Conservation (phyloP, 176 grass and related monocot species). For the Cenchrus americanus region DNA sequence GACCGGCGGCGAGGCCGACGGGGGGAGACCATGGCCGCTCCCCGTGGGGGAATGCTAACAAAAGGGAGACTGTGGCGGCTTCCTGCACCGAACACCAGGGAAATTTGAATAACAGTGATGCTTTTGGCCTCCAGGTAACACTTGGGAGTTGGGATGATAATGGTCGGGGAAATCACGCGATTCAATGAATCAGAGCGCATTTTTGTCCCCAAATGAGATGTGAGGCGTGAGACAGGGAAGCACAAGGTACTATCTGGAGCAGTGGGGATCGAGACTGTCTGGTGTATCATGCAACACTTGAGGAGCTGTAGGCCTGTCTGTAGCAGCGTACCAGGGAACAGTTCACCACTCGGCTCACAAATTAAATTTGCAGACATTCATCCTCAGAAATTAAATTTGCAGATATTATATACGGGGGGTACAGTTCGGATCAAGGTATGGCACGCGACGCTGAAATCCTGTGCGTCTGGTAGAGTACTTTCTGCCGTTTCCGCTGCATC, state of each 20-base stretch:
- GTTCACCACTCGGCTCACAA: not conserved
- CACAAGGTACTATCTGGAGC: not conserved
- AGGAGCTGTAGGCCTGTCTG: not conserved
- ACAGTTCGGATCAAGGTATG: not conserved
- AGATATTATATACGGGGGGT: not conserved
- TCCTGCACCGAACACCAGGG: conserved; percentile 7
- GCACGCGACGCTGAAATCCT: not conserved
- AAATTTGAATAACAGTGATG: conserved; percentile 33
- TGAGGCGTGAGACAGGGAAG: not conserved
- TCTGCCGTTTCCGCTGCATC: not conserved
- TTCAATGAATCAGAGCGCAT: not conserved
- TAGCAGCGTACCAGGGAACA: not conserved
- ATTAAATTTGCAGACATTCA: not conserved
- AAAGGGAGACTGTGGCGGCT: conserved; percentile 1
- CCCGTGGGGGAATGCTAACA: not conserved
- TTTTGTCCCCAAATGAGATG: not conserved
- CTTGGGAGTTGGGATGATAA: conserved; percentile 27
- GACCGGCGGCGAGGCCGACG: conserved; percentile 13
- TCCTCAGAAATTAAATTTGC: not conserved
- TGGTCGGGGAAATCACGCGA: not conserved
- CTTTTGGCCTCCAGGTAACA: conserved; percentile 32
- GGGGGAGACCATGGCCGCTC: not conserved
- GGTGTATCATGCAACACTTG: not conserved
- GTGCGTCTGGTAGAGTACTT: not conserved
- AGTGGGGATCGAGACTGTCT: not conserved